Evolutionary conservation across 345 rosid genomes (phyloP), one percentile per base, ranked within the genome.

Genomic region (Eucalyptus curtisii): DNA sequence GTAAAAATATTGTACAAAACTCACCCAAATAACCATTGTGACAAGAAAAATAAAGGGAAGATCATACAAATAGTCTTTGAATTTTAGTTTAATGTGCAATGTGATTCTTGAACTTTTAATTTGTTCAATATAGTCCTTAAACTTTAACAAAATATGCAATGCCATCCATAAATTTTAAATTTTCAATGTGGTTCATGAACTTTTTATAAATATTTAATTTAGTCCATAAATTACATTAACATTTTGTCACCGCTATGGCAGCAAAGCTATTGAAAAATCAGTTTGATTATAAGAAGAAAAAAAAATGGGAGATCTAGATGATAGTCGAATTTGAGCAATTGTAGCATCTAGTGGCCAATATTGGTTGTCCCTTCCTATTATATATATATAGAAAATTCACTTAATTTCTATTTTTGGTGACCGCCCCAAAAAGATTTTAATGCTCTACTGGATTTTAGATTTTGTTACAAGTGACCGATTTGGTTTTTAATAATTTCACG

Each of bases 121-220:
- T 55, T 8, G 1, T 55, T 55, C 1, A 4, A 55, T 8, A 55
- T 55, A 10, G 1, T 55, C 30, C 13, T 55, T 10, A 25, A 55
- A 55, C 13, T 55, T 55, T 4, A 10, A 25, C 5, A 10, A 22
- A 55, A 55, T 55, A 22, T 10, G 30, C 5, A 55, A 24, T 55
- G 61, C 0, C 30, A 0, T 24, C 6, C 61, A 1, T 55, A 22
- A 55, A 55, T 10, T 55, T 24, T 55, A 25, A 55, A 10, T 55
- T 55, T 55, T 55, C 13, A 2, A 25, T 24, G 3, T 4, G 6
- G 3, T 55, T 0, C 13, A 0, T 10, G 7, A 52, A 52, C 25
- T 52, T 52, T 20, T 20, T 5, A 52, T 52, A 20, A 7, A 55
- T 55, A 24, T 4, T 55, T 13, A 25, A 10, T 55, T 10, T 55